Base-by-base conservation (phyloP, 2,329 filamentous ascomycete genomes). In the Tolypocladium nubicola region DNA sequence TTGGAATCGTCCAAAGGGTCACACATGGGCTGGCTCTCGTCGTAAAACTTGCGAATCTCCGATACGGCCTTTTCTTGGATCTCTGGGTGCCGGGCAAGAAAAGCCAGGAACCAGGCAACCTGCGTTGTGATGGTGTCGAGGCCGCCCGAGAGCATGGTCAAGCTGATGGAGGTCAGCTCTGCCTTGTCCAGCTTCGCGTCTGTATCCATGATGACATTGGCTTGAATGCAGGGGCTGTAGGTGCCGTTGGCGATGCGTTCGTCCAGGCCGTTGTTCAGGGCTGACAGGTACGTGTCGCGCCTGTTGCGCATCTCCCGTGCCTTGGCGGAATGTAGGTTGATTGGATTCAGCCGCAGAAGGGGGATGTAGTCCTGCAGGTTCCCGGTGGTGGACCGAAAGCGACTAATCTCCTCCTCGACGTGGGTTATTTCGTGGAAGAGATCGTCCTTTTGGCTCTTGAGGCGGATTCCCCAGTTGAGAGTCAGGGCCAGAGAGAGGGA, bases 61-160 rank as follows among this genome's bases (percentile, higher is more conserved):
- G 70, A 63, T 8, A 78, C 69, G 0, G 84, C 85, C 64, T 80
- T 84, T 7, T 81, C 73, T 62, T 88, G 85, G 7, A 88, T 77
- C 57, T 87, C 83, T 0, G 79, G 79, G 26, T 82, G 75, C 52
- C 82, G 77, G 0, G 83, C 77, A 3, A 88, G 70, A 35, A 85
- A 73, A 0, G 79, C 82, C 54, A 87, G 76, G 63, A 81, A 84
- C 84, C 84, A 87, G 5, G 83, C 81, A 1, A 87, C 79, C 6
- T 85, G 73, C 0, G 84, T 87, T 1, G 83, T 86, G 40, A 88
- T 78, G 0, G 85, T 88, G 60, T 88, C 85, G 4, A 88, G 72
- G 0, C 85, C 85, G 0, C 84, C 85, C 0, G 82, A 84, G 5
- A 88, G 71, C 85, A 88, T 88, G 1, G 84, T 87, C 60, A 88